Conservation (phyloP, 495 filamentous ascomycete genomes). For the Penicillium herquei region DNA sequence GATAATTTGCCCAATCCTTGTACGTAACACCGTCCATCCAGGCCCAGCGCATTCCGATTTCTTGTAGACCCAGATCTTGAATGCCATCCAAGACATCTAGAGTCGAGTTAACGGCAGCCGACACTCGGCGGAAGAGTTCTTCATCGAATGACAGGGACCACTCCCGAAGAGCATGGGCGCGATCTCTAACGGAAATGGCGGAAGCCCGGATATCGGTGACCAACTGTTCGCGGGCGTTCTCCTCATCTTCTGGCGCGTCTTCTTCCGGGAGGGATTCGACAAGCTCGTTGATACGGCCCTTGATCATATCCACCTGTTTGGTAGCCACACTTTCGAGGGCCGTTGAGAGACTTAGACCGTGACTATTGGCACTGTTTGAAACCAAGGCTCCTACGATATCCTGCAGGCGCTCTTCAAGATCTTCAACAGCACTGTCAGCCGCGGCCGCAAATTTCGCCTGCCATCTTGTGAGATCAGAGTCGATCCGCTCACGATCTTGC, state of each 20-base stretch:
- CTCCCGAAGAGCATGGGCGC: conserved; percentile 73
- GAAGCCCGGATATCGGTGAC: conserved; percentile 63
- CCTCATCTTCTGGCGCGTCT: conserved; percentile 49
- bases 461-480: conserved; percentile 77
- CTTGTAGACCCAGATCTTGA: conserved; percentile 84
- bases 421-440: conserved; percentile 74
- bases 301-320: conserved; percentile 62
- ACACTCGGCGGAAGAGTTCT: conserved; percentile 66
- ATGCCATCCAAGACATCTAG: conserved; percentile 80
- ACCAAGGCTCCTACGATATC: conserved; percentile 77
- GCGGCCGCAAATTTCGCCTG: conserved; percentile 81
- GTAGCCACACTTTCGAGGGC: conserved; percentile 66
- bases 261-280: conserved; percentile 55
- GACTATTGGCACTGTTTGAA: conserved; percentile 58
- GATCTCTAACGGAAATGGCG: conserved; percentile 73
- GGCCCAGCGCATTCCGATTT: conserved; percentile 96
- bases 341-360: conserved; percentile 64
- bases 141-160: conserved; percentile 76
- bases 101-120: conserved; percentile 74
- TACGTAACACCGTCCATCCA: conserved; percentile 95
- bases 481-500: conserved; percentile 64
- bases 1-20: conserved; percentile 93
- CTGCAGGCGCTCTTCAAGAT: conserved; percentile 63
- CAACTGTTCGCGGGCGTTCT: conserved; percentile 63
- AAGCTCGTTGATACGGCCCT: conserved; percentile 61